Evolutionary conservation across 179 eudicot species (phyloP).

Genomic region (Spergularia azorica): DNA sequence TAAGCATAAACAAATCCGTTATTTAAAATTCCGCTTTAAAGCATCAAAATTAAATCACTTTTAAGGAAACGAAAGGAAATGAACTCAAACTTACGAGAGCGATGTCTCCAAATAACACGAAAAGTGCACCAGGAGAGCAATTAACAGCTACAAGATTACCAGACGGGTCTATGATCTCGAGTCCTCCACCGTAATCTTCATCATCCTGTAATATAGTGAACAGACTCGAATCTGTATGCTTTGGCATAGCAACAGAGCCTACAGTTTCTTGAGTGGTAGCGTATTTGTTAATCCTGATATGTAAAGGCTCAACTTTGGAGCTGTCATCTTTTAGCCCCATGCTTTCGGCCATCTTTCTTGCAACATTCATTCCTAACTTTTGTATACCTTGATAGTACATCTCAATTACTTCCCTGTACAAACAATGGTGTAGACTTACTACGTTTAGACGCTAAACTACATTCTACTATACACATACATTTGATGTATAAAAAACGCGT

Average conservation of each 20-base stretch:
- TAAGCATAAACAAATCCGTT: background rate
- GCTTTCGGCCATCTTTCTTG: constrained; percentile 40
- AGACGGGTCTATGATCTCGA: constrained; percentile 52
- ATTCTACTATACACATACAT: too few species aligned
- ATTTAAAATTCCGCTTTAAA: too few species aligned
- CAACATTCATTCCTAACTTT: constrained; percentile 42
- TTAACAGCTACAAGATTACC: constrained; percentile 50
- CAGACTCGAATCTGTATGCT: constrained; percentile 68
- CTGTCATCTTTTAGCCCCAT: constrained; percentile 36
- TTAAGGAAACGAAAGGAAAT: background rate
- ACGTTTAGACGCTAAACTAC: too few species aligned
- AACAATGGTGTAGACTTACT: too few species aligned
- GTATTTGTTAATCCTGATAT: constrained; percentile 66
- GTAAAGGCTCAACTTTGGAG: constrained; percentile 48
- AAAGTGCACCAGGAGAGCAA: constrained; percentile 54
- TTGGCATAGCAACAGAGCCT: constrained; percentile 44
- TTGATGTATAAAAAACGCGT: too few species aligned
- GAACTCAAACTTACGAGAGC: constrained; percentile 42
- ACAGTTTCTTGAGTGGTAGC: constrained; percentile 45
- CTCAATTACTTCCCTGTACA: constrained; percentile 47
- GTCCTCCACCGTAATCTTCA: constrained; percentile 56
- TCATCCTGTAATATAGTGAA: constrained; percentile 72
- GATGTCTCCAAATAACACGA: constrained; percentile 63
- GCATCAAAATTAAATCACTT: background rate
- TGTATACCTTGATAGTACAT: constrained; percentile 48